Evolutionary conservation across 2,329 filamentous ascomycete genomes (phyloP), one percentile per base, ranked within the genome.

Genomic region (Didymella keratinophila): DNA sequence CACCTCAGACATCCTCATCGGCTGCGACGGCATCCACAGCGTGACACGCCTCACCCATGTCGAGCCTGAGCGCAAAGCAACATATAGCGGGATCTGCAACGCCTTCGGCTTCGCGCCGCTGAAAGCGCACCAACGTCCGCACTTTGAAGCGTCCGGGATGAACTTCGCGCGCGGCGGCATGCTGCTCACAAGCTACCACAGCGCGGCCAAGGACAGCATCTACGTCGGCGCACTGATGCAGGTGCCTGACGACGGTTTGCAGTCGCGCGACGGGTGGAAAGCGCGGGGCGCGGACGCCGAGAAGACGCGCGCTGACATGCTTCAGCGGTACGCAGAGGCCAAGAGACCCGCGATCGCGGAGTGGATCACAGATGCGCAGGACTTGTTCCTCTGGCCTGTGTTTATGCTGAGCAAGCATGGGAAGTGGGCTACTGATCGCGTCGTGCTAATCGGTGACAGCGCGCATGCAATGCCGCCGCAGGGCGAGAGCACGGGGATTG

Each of bases 21-120:
- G 83, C 6, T 84, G 84, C 3, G 84, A 87, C 55, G 85, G 85
- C 0, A 83, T 86, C 10, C 78, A 81, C 68, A 78, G 74, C 43
- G 75, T 77, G 46, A 75, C 78, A 3, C 73, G 79, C 11, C 72
- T 80, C 52, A 77, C 75, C 58, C 79, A 81, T 61, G 78, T 81
- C 52, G 79, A 81, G 62, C 78, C 79, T 9, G 71, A 73, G 34
- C 76, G 79, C 25, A 80, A 75, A 58, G 72, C 71, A 27, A 70
- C 73, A 21, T 81, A 81, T 67, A 78, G 76, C 0, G 79, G 79
- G 12, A 77, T 80, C n/a, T 78, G 78, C 60, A 81, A 81, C 56
- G 79, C 78, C 4, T 81, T 81, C 54, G 78, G 79, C 27, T 81
- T 80, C 56, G 73, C 79, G 2, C 77, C 78, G 54, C 46, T 58